Evolutionary conservation across 306 rosid species (phyloP), one percentile per base, ranked within the genome.

Genomic region (Quercus suber): DNA sequence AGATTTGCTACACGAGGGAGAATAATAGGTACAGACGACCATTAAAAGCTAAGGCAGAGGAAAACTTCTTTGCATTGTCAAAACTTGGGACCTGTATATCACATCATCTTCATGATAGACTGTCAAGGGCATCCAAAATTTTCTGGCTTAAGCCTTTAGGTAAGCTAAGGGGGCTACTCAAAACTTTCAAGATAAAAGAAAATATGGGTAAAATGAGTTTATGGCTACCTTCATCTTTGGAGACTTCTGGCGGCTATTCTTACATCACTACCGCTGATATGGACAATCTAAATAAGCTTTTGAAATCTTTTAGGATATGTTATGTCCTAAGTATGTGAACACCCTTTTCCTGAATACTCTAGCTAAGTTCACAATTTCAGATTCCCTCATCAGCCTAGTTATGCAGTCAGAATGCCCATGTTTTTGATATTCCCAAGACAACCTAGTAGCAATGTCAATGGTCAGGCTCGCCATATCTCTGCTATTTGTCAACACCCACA

Each of bases 401-500:
- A 86, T 59, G 85, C 78, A 60, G 60, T 86, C 90, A 55, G 70
- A 82, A 64, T 75, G 82, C 68, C 73, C 69, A 69, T 5, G 69
- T 78, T 77, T 75, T 18, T 61, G 81, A 43, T 69, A 78, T 81
- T 86, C 91, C 73, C 82, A 71, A 43, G 95, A 92, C 77, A 94
- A 83, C 84, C 93, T 85, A 83, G 73, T 87, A 2, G 95, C 88
- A 65, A 91, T 86, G 76, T 92, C 93, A 75, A 91, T 71, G 18
- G 97, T 82, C 81, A 90, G 80, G 80, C 80, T 83, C 72, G 91
- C 95, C 91, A 92, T 86, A 18, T 89, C 93, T 76, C 99, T 94
- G 73, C 77, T 86, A 80, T 19, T 77, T 6, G 89, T 86, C 78
- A 94, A 77, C 45, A 51, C 53, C n/a, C 78, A 87, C 85, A 94